Evolutionary conservation across 2,329 filamentous ascomycete genomes (phyloP).

Genomic region (Colletotrichum navitas): DNA sequence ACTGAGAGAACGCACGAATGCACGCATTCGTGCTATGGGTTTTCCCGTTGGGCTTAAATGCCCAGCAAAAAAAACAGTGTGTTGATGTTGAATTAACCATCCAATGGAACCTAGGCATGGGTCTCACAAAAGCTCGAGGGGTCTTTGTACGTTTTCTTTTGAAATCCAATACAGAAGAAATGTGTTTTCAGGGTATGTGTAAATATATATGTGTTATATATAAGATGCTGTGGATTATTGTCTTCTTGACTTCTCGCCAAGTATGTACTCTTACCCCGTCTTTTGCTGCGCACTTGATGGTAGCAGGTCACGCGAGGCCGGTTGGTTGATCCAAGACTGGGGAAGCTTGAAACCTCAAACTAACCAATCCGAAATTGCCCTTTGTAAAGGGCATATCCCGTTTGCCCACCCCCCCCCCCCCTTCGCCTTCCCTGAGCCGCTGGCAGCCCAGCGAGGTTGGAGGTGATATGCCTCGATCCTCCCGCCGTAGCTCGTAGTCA

Average conservation of each 20-base stretch:
- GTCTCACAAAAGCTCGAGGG: slow-evolving; percentile 1
- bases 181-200: background rate
- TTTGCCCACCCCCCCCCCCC: background rate
- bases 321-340: background rate
- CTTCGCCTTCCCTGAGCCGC: too few species aligned
- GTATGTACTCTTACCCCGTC: background rate
- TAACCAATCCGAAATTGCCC: background rate
- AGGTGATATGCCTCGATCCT: background rate
- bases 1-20: background rate
- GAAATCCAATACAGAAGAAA: slow-evolving; percentile 13
- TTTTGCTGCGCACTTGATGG: background rate
- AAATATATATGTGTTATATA: background rate
- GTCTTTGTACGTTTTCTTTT: slow-evolving; percentile 18
- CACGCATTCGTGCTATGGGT: background rate
- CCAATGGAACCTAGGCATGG: slow-evolving; percentile 2
- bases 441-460: background rate
- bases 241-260: background rate
- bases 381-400: background rate
- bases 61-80: background rate
- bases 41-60: slow-evolving; percentile 1
- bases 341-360: background rate
- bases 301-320: background rate
- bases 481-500: background rate
- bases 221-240: background rate
- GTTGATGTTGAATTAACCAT: background rate